Conservation (phyloP, 1,284 basidiomycete genomes). For the Calocybe gambosa region DNA sequence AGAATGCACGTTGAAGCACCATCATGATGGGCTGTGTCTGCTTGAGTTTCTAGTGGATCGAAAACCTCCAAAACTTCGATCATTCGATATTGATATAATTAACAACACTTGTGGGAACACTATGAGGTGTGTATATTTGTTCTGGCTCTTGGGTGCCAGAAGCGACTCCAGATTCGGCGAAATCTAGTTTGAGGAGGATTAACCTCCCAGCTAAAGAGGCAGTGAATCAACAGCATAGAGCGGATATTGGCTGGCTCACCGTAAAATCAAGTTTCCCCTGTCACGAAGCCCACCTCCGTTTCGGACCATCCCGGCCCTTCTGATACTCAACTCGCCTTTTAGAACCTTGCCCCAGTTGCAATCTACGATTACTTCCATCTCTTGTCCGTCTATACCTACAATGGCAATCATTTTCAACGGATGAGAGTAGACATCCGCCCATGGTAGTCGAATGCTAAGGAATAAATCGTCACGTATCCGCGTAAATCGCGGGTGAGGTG, state of each 20-base stretch:
- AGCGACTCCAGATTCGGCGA: slow-evolving; percentile 9
- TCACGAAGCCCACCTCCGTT: slow-evolving; percentile 57
- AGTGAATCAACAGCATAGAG: slow-evolving; percentile 4
- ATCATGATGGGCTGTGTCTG: too few species aligned
- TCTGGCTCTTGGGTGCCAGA: slow-evolving; percentile 9
- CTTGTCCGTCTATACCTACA: slow-evolving; percentile 66
- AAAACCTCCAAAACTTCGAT: too few species aligned
- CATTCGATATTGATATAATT: too few species aligned
- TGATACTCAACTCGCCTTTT: slow-evolving; percentile 54
- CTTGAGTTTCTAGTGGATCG: too few species aligned
- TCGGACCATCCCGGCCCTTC: slow-evolving; percentile 78
- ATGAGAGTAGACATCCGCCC: slow-evolving; percentile 56
- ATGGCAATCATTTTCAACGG: slow-evolving; percentile 44
- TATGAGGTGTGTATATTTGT: neutral
- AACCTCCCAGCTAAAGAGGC: slow-evolving; percentile 29
- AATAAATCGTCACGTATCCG: slow-evolving; percentile 72
- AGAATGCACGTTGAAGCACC: too few species aligned
- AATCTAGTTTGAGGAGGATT: slow-evolving; percentile 9
- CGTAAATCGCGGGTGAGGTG: slow-evolving; percentile 62
- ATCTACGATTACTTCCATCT: slow-evolving; percentile 57
- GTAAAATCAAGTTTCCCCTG: slow-evolving; percentile 75
- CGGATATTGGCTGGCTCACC: slow-evolving; percentile 37
- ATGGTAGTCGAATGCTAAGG: slow-evolving; percentile 61
- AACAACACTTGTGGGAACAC: too few species aligned
- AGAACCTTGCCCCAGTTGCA: slow-evolving; percentile 59